Conservation (phyloP, 441 rosid genomes). For the Syzygium malaccense region DNA sequence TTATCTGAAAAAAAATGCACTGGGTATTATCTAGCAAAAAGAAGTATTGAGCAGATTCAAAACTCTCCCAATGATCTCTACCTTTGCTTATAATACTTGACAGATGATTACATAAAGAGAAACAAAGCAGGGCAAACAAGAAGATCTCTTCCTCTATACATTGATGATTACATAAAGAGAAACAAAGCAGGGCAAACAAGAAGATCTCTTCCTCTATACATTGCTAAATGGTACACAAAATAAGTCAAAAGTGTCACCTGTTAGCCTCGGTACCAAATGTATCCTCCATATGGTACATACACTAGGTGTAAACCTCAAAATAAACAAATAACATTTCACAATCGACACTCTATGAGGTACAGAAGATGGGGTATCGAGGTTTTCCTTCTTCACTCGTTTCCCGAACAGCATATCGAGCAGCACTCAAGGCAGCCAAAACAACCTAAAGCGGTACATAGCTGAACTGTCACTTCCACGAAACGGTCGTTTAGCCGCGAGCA, state of each 20-base stretch:
- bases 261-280: not conserved
- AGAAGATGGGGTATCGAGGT: not conserved
- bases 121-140: not conserved
- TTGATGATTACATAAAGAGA: not conserved
- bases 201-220: not conserved
- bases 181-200: not conserved
- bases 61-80: not conserved
- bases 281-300: not conserved
- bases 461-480: conserved; percentile 48
- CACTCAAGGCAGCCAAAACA: conserved; percentile 85
- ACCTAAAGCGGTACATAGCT: conserved; percentile 59
- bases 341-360: not conserved
- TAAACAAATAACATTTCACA: not conserved
- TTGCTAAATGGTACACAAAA: not conserved
- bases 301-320: not conserved
- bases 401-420: conserved; percentile 75
- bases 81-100: not conserved
- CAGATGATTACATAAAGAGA: not conserved
- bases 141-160: not conserved
- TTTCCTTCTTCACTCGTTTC: conserved; percentile 26
- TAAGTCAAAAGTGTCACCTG: not conserved
- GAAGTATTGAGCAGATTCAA: not conserved
- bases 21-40: not conserved
- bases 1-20: not conserved
- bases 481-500: conserved; percentile 66